Base-by-base conservation (phyloP, 768 basidiomycete genomes). In the Mycena vulgaris region DNA sequence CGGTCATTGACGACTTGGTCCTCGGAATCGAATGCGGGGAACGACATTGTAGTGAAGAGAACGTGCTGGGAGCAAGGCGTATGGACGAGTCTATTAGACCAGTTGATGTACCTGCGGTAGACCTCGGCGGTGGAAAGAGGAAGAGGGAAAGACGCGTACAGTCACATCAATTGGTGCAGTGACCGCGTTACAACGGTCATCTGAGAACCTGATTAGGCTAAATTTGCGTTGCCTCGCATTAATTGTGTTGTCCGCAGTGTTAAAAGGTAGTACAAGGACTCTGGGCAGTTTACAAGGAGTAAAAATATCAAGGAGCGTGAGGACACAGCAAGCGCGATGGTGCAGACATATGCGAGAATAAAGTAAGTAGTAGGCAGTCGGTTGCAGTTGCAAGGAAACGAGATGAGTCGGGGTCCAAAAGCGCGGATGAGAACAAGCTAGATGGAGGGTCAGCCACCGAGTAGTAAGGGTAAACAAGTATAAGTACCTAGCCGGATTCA, bases 1-100 rank as follows among this genome's bases (percentile, higher is more conserved):
- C 94, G 87, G 74, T 96, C 93, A 75, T 89, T 88, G 83, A 93
- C 85, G 53, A 89, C 85, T 52, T 92, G 88, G 78, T 94, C 94
- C 80, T 90, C 89, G 67, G 88, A 86, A 71, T 91, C 89, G 1
- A 30, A 52, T 48, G 58, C 35, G 19, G 19, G 35, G 14, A 80
- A 69, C 35, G 85, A 82, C 84, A 86, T 86, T 75, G 51, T 68
- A 55, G n/a, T n/a, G n/a, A n/a, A n/a, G n/a, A n/a, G n/a, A n/a
- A n/a, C n/a, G n/a, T n/a, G n/a, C n/a, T n/a, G n/a, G n/a, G n/a
- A n/a, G n/a, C n/a, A n/a, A n/a, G n/a, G n/a, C n/a, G n/a, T n/a
- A n/a, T n/a, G n/a, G n/a, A n/a, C n/a, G n/a, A n/a, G n/a, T n/a
- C n/a, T n/a, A n/a, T n/a, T n/a, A n/a, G n/a, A n/a, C n/a, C n/a